These are phyloP conservation scores for Neurospora discreta DNA, from an alignment of 495 filamentous ascomycete species.

Conservation along the genomic window DNA sequence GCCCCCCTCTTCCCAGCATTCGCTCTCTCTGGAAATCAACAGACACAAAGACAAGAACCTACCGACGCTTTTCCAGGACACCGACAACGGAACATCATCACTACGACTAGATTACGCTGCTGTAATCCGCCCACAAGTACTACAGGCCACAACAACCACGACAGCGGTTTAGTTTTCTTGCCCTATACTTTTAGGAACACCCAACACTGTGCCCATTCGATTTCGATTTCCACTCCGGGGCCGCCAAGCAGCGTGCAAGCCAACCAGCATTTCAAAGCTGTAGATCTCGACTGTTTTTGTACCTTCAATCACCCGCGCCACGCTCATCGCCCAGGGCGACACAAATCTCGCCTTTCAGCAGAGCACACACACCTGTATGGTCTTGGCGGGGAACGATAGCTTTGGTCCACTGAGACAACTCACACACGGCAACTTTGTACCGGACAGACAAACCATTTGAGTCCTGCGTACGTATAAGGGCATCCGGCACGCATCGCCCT, in stretches of 20 bases:
- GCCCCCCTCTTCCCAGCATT: neutral
- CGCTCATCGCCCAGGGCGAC: constrained; percentile 17
- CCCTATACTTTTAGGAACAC: neutral
- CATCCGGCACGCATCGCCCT: neutral
- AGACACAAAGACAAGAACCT: neutral
- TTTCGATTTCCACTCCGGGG: neutral
- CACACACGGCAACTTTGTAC: neutral
- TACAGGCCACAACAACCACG: neutral
- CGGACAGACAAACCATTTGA: neutral
- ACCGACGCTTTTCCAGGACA: neutral
- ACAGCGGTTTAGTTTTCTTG: neutral
- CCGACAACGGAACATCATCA: neutral
- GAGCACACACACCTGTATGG: constrained; percentile 1
- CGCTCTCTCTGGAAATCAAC: neutral
- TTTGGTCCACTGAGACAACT: constrained; percentile 4
- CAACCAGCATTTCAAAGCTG: constrained; percentile 14
- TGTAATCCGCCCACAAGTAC: neutral
- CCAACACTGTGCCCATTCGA: neutral
- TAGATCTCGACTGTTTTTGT: constrained; percentile 22
- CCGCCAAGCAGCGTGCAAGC: constrained; percentile 15
- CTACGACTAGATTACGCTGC: neutral
- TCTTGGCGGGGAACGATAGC: constrained; percentile 21
- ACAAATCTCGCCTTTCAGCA: constrained; percentile 21
- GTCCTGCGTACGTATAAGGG: constrained; percentile 1
- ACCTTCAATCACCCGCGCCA: constrained; percentile 14